These are phyloP conservation scores for Scenedesmus sp. DNA, from an alignment of 163 green algal species.

Conservation along the genomic window DNA sequence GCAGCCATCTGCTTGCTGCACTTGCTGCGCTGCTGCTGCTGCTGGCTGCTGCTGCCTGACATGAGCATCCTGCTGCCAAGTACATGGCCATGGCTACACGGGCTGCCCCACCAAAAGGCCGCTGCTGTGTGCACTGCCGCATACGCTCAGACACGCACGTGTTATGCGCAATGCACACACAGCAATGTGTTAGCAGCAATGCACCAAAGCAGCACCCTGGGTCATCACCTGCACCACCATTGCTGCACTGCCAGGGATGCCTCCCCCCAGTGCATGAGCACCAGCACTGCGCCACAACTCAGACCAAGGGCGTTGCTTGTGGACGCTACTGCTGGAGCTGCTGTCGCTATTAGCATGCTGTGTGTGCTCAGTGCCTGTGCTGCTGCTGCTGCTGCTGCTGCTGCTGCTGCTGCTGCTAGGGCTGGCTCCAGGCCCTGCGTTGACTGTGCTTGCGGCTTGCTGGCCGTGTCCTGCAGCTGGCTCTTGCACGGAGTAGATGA, in stretches of 20 bases:
- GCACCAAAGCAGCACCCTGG: no score
- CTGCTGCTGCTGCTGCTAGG: no score
- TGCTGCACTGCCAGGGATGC: constrained; percentile 42
- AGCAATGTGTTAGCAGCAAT: neutral
- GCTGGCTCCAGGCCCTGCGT: neutral
- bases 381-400: constrained; percentile 1
- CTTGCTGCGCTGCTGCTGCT: no score
- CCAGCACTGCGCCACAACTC: constrained; percentile 39
- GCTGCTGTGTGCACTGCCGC: no score
- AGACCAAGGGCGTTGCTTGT: neutral
- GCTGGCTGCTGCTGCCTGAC: no score
- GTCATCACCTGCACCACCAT: constrained; percentile 49
- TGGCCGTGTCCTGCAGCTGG: neutral
- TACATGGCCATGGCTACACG: no score
- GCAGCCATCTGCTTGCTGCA: neutral
- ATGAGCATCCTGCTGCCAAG: no score
- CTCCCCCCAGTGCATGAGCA: constrained; percentile 34
- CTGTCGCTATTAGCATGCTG: neutral
- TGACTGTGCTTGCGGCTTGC: neutral
- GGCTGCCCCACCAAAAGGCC: no score
- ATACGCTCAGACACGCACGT: no score
- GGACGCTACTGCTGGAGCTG: neutral
- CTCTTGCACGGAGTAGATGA: neutral
- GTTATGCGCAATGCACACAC: neutral
- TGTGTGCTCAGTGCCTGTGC: neutral